A percentile compares a stretch with the other conserved stretches of the same genome.
Conservation (phyloP, 768 basidiomycete genomes). For the Pisolithus microcarpus region DNA sequence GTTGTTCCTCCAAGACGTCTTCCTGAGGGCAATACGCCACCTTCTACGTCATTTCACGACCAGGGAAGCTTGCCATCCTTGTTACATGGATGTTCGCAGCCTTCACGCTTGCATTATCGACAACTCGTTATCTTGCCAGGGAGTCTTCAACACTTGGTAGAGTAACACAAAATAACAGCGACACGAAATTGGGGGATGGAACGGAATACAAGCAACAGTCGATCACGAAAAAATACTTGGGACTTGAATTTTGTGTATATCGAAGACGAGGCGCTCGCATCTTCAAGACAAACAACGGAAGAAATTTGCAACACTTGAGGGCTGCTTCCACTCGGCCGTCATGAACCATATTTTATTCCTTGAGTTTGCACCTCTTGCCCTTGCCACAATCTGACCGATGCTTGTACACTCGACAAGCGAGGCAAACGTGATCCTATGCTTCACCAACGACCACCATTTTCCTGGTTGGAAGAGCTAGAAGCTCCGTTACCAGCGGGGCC, state of each 20-base stretch:
- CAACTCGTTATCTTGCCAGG: slow-evolving; percentile 31
- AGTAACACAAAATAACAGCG: slow-evolving; percentile 43
- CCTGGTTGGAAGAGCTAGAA: slow-evolving; percentile 28
- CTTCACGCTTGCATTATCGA: slow-evolving; percentile 33
- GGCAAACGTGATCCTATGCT: slow-evolving; percentile 17
- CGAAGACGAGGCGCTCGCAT: slow-evolving; percentile 41
- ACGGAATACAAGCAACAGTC: slow-evolving; percentile 40
- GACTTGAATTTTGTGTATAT: slow-evolving; percentile 58
- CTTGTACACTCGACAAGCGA: slow-evolving; percentile 20
- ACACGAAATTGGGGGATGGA: slow-evolving; percentile 30
- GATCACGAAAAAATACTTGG: slow-evolving; percentile 56
- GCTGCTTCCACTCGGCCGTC: slow-evolving; percentile 31
- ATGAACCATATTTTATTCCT: slow-evolving; percentile 34
- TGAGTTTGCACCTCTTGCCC: slow-evolving; percentile 37
- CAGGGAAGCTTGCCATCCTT: slow-evolving; percentile 8
- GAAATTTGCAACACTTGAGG: slow-evolving; percentile 46
- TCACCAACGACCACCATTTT: slow-evolving; percentile 57
- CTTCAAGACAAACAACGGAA: slow-evolving; percentile 43
- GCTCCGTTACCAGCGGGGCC: slow-evolving; percentile 35
- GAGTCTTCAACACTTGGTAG: slow-evolving; percentile 34
- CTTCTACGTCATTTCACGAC: slow-evolving; percentile 5
- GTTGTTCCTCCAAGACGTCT: neutral
- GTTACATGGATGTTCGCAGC: slow-evolving; percentile 17
- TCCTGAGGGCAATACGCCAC: neutral
- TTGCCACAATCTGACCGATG: slow-evolving; percentile 23